Evolutionary conservation across 2,329 filamentous ascomycete genomes (phyloP).

Genomic region (Trichoderma sp.): DNA sequence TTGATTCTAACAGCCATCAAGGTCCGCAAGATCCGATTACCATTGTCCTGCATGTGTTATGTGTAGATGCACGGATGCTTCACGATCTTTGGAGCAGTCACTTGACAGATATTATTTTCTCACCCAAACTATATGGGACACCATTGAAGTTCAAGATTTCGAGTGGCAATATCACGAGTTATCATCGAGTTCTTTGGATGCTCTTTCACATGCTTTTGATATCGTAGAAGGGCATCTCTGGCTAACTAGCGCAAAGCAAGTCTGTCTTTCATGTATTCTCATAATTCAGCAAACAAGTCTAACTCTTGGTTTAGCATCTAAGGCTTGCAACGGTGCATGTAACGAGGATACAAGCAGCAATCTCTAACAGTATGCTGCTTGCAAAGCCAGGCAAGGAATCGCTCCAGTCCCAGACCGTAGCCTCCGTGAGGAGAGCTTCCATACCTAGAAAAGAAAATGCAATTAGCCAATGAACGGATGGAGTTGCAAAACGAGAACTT

Average conservation of each 20-base stretch:
- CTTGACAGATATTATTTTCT: background rate
- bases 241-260: background rate
- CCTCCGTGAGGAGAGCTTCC: conserved; percentile 90
- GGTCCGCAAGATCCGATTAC: no score
- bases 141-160: background rate
- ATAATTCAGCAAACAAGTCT: conserved; percentile 6
- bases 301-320: conserved; percentile 38
- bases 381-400: conserved; percentile 61
- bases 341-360: conserved; percentile 74
- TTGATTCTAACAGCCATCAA: background rate
- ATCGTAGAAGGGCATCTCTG: background rate
- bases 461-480: background rate
- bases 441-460: conserved; percentile 48
- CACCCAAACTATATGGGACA: background rate
- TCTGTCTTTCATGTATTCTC: background rate
- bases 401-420: conserved; percentile 73
- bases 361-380: conserved; percentile 64
- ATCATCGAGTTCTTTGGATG: background rate
- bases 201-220: background rate
- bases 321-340: conserved; percentile 78
- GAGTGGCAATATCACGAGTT: background rate
- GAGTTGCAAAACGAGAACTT: background rate
- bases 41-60: background rate
- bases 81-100: background rate
- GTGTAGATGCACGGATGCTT: background rate